Conservation (phyloP, 768 basidiomycete genomes). For the Pleurotus eryngii region DNA sequence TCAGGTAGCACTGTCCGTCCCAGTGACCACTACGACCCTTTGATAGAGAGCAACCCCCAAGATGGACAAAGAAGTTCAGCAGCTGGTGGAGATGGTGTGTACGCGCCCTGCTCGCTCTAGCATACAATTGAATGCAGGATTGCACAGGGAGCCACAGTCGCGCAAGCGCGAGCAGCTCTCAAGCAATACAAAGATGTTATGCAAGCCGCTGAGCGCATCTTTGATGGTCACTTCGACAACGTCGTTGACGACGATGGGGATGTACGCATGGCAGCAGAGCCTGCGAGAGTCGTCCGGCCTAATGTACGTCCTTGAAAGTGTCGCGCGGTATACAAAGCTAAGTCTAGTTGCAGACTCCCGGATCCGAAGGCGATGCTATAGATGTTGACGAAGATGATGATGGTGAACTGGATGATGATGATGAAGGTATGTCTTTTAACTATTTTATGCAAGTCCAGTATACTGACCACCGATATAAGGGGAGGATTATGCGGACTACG, state of each 20-base stretch:
- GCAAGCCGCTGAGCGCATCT: conserved; percentile 84
- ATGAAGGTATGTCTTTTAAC: conserved; percentile 33
- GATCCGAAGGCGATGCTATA: conserved; percentile 42
- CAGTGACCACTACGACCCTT: neutral
- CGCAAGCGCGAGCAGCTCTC: conserved; percentile 83
- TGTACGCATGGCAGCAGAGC: conserved; percentile 34
- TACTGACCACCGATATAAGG: conserved; percentile 23
- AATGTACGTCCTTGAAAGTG: neutral
- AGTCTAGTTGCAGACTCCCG: conserved; percentile 47
- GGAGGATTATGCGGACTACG: conserved; percentile 74
- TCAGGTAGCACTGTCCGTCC: conserved; percentile 8
- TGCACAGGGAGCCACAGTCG: conserved; percentile 71
- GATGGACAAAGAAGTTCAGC: conserved; percentile 53
- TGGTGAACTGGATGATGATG: conserved; percentile 42
- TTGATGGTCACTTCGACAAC: conserved; percentile 81
- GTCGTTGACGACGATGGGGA: conserved; percentile 60
- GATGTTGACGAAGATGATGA: conserved; percentile 38
- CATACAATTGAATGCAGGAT: conserved; percentile 9
- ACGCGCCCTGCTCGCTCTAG: neutral
- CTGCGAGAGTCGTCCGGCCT: neutral
- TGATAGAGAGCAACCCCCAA: neutral
- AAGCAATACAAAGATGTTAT: conserved; percentile 84
- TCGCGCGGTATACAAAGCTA: neutral
- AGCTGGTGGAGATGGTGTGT: conserved; percentile 61
- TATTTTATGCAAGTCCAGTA: no score